A percentile compares a stretch with the other conserved stretches of the same genome.
phyloP scores from a whole-genome alignment of 345 rosid genomes.

The Zanthoxylum bungeanum region DNA sequence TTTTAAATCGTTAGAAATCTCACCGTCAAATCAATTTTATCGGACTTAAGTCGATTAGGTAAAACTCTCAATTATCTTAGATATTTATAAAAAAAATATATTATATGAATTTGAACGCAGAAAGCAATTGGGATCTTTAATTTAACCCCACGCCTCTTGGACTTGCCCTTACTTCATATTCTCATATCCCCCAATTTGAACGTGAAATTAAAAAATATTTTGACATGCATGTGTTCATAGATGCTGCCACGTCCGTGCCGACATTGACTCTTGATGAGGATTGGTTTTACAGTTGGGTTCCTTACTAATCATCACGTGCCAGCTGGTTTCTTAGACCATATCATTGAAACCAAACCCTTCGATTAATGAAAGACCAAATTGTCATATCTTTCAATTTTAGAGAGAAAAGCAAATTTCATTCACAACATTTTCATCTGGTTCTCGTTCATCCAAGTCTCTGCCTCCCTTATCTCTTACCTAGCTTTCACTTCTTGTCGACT shows the following conservation, averaged over 20 bases:
- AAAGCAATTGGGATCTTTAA: too few relatives aligned
- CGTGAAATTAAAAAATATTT: background rate
- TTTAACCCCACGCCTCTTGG: too few relatives aligned
- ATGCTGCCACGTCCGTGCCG: conserved; percentile 46
- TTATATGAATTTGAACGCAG: too few relatives aligned
- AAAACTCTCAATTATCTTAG: too few relatives aligned
- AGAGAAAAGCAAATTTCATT: background rate
- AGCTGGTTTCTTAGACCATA: conserved; percentile 15
- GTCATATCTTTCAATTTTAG: background rate
- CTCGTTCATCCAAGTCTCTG: conserved; percentile 38
- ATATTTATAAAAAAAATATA: too few relatives aligned
- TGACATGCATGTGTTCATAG: conserved; percentile 33
- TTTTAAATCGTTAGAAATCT: too few relatives aligned
- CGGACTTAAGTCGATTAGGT: too few relatives aligned
- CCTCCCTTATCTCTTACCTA: conserved; percentile 15
- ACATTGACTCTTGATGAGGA: conserved; percentile 25
- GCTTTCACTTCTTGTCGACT: background rate
- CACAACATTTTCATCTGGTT: conserved; percentile 30
- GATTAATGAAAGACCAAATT: background rate
- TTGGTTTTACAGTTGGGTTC: conserved; percentile 29
- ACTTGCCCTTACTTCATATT: conserved; percentile 14
- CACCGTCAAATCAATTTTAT: too few relatives aligned
- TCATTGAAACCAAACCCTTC: conserved; percentile 18
- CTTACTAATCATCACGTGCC: conserved; percentile 31
- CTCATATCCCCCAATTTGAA: background rate